These are phyloP conservation scores for Ceriops decandra DNA, from an alignment of 345 rosid genomes.

Conservation along the genomic window DNA sequence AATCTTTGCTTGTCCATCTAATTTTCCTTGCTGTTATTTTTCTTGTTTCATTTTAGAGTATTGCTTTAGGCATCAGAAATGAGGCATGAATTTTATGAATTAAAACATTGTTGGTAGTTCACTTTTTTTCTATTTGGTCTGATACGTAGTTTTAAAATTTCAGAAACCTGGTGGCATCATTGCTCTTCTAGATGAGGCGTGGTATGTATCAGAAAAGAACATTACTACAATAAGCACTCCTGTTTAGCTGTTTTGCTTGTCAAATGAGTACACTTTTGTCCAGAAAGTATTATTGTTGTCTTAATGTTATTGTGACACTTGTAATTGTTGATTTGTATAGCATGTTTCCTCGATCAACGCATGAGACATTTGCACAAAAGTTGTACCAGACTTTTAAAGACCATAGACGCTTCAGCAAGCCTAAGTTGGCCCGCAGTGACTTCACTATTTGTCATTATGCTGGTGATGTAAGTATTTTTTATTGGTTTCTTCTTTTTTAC, in stretches of 20 bases:
- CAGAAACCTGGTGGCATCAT: conserved; percentile 99
- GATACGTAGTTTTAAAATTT: conserved; percentile 25
- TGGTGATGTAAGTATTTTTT: conserved; percentile 72
- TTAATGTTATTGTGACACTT: conserved; percentile 11
- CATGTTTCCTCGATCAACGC: conserved; percentile 99
- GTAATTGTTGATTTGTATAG: conserved; percentile 39
- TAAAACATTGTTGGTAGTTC: conserved; percentile 1
- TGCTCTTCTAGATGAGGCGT: conserved; percentile 98
- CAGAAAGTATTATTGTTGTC: background rate
- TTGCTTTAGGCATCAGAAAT: background rate
- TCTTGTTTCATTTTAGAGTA: background rate
- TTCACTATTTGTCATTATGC: conserved; percentile 97
- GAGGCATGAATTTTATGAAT: background rate
- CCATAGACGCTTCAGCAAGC: conserved; percentile 89
- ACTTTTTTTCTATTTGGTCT: conserved; percentile 19
- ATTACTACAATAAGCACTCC: background rate
- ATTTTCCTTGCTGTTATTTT: background rate
- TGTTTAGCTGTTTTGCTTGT: background rate
- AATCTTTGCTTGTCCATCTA: background rate
- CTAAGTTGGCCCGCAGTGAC: conserved; percentile 90
- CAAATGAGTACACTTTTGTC: too few relatives aligned
- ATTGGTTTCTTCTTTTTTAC: conserved; percentile 5
- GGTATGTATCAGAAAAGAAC: conserved; percentile 47
- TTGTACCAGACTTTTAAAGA: conserved; percentile 93
- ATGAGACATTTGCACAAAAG: conserved; percentile 96